Evolutionary conservation across 139 green algal genomes (phyloP), one percentile per base, ranked within the genome.

Genomic region (Marvania coccoides): DNA sequence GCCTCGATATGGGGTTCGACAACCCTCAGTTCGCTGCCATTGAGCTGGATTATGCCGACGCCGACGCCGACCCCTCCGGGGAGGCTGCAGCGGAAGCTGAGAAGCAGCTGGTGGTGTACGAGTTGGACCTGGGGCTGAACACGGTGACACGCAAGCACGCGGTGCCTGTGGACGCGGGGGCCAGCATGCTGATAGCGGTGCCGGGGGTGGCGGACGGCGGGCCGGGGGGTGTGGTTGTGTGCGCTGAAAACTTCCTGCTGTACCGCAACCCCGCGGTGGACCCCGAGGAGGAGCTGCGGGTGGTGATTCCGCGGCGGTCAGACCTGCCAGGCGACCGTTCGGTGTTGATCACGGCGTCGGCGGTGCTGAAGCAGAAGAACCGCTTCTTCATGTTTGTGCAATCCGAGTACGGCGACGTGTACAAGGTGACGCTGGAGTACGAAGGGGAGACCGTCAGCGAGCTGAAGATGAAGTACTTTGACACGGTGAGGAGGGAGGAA

Each of bases 1-100:
- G 83, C 19, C 61, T 99, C 64, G 95, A 99, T 83, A 88, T 81
- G 58, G 95, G 95, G 6, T 98, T 97, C 74, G 95, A 99, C 71
- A 99, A 99, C 81, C 95, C 95, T 24, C 74, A 95, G 8, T 99
- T 99, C 80, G 94, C 93, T 1, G 92, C 94, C 42, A 96, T 99
- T 31, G 95, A 99, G 83, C 84, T 98, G 63, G 90, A 98, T 79
- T 97, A 98, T 67, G 85, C 82, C 0, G 95, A 99, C 63, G 90
- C 84, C 0, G 94, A 99, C 69, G 78, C 93, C 85, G 90, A 97
- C 65, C 75, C 86, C 1, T 90, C 82, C 14, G 90, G 90, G 36
- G 89, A 95, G 70, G 89, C 89, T 19, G 90, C 90, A 8, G 71
- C 74, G 19, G 79, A 93, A 70, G 94, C 91, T 3, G 88, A 97